Evolutionary conservation across 495 filamentous ascomycete species (phyloP), one percentile per base, ranked within the genome.

Genomic region (Talaromyces ruber): DNA sequence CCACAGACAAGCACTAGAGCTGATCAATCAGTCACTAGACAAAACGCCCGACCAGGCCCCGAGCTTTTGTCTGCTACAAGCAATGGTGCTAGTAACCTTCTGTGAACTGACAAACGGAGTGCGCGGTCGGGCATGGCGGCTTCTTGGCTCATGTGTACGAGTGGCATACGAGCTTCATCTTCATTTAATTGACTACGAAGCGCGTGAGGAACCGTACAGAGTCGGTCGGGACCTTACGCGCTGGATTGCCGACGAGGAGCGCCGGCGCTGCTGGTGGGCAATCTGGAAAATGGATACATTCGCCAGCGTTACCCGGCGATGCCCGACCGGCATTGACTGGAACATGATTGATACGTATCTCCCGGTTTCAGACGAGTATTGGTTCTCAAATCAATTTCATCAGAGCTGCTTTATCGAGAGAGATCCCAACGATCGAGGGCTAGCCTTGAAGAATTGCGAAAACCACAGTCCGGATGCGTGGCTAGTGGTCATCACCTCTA

Each of bases 201-300:
- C 16, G 22, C 25, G 1, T 5, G 14, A 28, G 24, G 25, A 14
- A 18, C 2, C 6, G 11, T 2, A 12, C 1, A 28, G n/a, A n/a
- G n/a, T n/a, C n/a, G n/a, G n/a, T n/a, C n/a, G n/a, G n/a, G n/a
- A n/a, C n/a, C n/a, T n/a, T n/a, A n/a, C n/a, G n/a, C n/a, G n/a
- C n/a, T n/a, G n/a, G n/a, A n/a, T n/a, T n/a, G n/a, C n/a, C n/a
- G n/a, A 4, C 6, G 53, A 56, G n/a, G 53, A 56, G 63, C 65
- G 66, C 22, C 63, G 72, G 5, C 60, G 71, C 12, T 63, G 67
- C n/a, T 72, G 72, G 68, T 76, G 73, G 73, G 69, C 72, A 1
- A 68, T 74, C 25, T 76, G 73, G 73, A 72, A 76, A 51, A 71
- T 76, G 68, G 73, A 76, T 39, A 64, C 69, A 30, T 76, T 73